Evolutionary conservation across 2,329 filamentous ascomycete genomes (phyloP).

Genomic region (Biscogniauxia mediterranea): DNA sequence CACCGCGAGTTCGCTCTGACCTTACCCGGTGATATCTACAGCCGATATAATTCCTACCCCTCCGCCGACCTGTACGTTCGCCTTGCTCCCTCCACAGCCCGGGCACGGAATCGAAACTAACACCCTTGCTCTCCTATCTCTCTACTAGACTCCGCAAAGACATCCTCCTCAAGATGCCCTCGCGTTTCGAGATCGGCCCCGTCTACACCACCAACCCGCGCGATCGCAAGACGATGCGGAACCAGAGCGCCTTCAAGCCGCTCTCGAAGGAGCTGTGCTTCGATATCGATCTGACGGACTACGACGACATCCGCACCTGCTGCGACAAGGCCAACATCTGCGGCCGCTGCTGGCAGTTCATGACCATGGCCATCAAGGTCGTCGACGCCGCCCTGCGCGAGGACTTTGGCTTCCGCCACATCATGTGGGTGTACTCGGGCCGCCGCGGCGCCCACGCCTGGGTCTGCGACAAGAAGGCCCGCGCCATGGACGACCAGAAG

Average conservation of each 20-base stretch:
- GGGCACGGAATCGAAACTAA: too few species aligned
- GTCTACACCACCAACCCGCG: constrained; percentile 92
- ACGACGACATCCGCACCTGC: constrained; percentile 94
- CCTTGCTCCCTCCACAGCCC: neutral
- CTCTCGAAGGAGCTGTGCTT: constrained; percentile 94
- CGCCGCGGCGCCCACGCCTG: constrained; percentile 96
- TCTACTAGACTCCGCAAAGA: constrained; percentile 77
- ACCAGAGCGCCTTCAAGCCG: constrained; percentile 75
- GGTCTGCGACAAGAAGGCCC: constrained; percentile 89
- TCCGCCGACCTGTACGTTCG: constrained; percentile 50
- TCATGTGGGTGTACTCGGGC: constrained; percentile 98
- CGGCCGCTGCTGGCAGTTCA: constrained; percentile 91
- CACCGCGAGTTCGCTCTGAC: constrained; percentile 97
- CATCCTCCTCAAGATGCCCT: constrained; percentile 81
- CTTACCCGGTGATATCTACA: constrained; percentile 85
- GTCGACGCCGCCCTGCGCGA: constrained; percentile 83
- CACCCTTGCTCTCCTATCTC: constrained; percentile 9
- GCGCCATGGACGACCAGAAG: constrained; percentile 81
- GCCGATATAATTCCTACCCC: constrained; percentile 77
- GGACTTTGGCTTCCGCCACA: constrained; percentile 95
- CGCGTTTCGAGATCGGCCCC: constrained; percentile 97
- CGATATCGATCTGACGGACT: constrained; percentile 99
- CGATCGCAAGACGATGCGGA: constrained; percentile 84
- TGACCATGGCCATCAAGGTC: constrained; percentile 96
- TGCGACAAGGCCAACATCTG: constrained; percentile 94